Evolutionary conservation across 441 rosid genomes (phyloP), one percentile per base, ranked within the genome.

Genomic region (Macaranga tanarius): DNA sequence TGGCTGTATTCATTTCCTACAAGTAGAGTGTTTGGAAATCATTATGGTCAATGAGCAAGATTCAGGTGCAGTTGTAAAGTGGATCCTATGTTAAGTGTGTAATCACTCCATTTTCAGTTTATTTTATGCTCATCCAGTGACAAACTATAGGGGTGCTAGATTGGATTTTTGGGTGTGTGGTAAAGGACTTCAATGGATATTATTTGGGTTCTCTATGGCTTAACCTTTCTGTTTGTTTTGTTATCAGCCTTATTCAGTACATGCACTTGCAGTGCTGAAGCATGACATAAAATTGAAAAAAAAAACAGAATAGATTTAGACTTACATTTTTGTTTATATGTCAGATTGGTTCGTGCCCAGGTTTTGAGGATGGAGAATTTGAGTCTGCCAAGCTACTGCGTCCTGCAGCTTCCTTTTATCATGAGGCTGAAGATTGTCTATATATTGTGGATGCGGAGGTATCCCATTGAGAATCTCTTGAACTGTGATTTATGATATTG

Each of bases 311-410:
- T 70, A 77, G 81, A 74, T 80, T 70, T 72, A 75, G 67, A 58
- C 81, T 78, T 77, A 73, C 60, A 42, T 71, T 70, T 72, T 83
- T 74, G 67, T 81, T 83, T 84, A 63, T 87, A 74, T 88, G 76
- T 79, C 95, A 95, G 99, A 93, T 95, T 88, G 98, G 98, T 82
- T 89, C 97, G 77, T 82, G 77, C 83, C 97, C 95, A 77, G 99
- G 99, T 70, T 93, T 93, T 80, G 98, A 95, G 87, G 99, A 95
- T 85, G 99, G 98, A 48, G 94, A 87, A 70, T 91, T 95, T 52
- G 97, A 89, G 82, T 83, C 92, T 79, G 90, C 95, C 76, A 95
- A 88, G 89, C 85, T 95, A 76, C 47, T 85, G 69, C 87, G 92
- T 61, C 98, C 99, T 75, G 95, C 89, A 10, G 89, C 95, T 50